Evolutionary conservation across 2,329 filamentous ascomycete species (phyloP), one percentile per base, ranked within the genome.

Genomic region (Neospermospora avenae): DNA sequence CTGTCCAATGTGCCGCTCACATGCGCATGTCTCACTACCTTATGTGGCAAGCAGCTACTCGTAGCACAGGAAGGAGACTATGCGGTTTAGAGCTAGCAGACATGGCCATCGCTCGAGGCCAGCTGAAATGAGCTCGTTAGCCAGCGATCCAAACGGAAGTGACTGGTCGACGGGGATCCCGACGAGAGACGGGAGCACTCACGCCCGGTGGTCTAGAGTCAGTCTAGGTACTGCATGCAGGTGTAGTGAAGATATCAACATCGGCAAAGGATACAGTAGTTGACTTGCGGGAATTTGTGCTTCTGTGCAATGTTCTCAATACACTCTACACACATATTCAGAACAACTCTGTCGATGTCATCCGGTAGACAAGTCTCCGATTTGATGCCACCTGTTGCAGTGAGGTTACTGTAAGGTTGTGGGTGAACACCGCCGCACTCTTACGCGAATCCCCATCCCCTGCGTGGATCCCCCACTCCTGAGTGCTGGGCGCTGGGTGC

Each of bases 381-480:
- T n/a, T 13, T 51, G 48, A 51, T 13, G 48, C 28, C 28, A 5
- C 28, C 11, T 31, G 2, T 37, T 51, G 48, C 48, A 22, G 8
- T 51, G 48, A 51, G 48, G 48, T 42, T n/a, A 20, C 18, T n/a
- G 16, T 16, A 22, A 48, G 22, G 34, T 37, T 28, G 51, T 28
- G 35, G 51, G 39, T 13, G 51, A 8, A 42, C 16, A 25, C 34
- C 37, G 34, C 35, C 34, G 48, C 35, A 42, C 25, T 24, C 24
- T 42, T 42, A 42, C 35, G 51, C 51, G 51, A 54, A 42, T 42
- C 24, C n/a, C n/a, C n/a, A 54, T 24, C 18, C 51, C 51, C 51
- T 54, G 51, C 22, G 51, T 54, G 35, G 35, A 54, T 54, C 51
- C 51, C 51, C 51, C 51, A 42, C 51, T 41, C 49, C 10, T 20